A percentile compares a stretch with the other conserved stretches of the same genome.
These are phyloP conservation scores for Hemileia vastatrix DNA, from an alignment of 1,284 basidiomycete species.

Conservation along the genomic window DNA sequence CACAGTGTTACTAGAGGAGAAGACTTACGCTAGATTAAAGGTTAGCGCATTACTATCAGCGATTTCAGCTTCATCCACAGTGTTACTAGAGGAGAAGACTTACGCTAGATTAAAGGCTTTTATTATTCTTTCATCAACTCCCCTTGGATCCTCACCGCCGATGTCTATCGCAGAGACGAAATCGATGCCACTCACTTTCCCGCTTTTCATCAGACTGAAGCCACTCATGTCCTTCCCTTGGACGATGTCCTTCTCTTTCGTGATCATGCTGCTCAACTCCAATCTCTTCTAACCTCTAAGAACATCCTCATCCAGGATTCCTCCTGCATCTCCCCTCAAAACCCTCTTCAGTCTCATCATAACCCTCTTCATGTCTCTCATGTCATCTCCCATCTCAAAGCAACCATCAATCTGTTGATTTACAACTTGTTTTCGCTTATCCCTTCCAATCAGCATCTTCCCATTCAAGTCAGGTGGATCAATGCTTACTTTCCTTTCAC, in stretches of 20 bases:
- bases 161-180: slow-evolving; percentile 96
- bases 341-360: slow-evolving; percentile 71
- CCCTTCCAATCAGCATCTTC: slow-evolving; percentile 48
- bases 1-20: too few species aligned
- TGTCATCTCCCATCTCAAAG: slow-evolving; percentile 75
- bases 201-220: slow-evolving; percentile 98
- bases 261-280: slow-evolving; percentile 48
- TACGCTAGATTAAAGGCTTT: too few species aligned
- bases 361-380: slow-evolving; percentile 51
- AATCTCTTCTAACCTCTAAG: slow-evolving; percentile 27
- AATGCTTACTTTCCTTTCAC: slow-evolving; percentile 98
- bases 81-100: too few species aligned
- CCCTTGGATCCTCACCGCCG: slow-evolving; percentile 96
- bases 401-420: slow-evolving; percentile 79
- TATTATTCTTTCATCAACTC: too few species aligned
- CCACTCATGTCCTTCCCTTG: slow-evolving; percentile 64
- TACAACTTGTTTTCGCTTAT: slow-evolving; percentile 60
- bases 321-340: slow-evolving; percentile 55
- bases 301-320: slow-evolving; percentile 63
- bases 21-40: too few species aligned
- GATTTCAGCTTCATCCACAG: too few species aligned
- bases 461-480: slow-evolving; percentile 87
- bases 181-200: slow-evolving; percentile 96
- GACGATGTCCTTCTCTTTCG: slow-evolving; percentile 42
- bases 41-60: too few species aligned